Base-by-base conservation (phyloP, 2,329 filamentous ascomycete species). In the Cryoendolithus antarcticus region DNA sequence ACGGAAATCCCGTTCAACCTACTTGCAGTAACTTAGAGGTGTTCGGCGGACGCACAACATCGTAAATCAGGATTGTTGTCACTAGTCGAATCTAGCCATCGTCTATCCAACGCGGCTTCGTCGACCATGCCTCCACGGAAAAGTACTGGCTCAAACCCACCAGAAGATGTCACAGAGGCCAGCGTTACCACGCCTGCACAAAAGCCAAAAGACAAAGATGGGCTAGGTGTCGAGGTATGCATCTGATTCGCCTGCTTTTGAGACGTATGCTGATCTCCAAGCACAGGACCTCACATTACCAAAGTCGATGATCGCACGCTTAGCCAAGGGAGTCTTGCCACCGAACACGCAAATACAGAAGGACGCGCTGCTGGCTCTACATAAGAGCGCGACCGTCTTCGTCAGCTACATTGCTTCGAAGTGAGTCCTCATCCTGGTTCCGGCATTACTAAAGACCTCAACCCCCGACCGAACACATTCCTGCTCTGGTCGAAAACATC, bases 331-430 rank as follows among this genome's bases (percentile, higher is more conserved):
- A 31, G 82, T 85, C 4, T 66, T 91, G 4, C 83, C 84, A 1
- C 71, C 82, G 4, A 86, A 86, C 56, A 88, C 83, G 4, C 81
- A 86, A 61, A 83, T 89, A 35, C 82, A 89, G 58, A 83, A 79
- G 54, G 86, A 86, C 63, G 84, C 84, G 32, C 74, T 88, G 39
- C 63, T 85, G 37, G 84, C 83, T 7, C 72, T 91, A 65, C 81
- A 75, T 48, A 88, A 88, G 63, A 82, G 81, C 60, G 80, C 84
- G 6, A 88, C 82, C 1, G 78, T 91, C 0, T 91, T 91, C 54
- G 80, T 91, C 50, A 89, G 76, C 62, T 84, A 88, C 58, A 66
- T 91, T 27, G 79, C 82, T 33, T 72, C 75, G 44, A 74, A 78
- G 83, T 89, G 71, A 39, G 80, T 69, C 30, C 9, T 39, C 6